Evolutionary conservation across 805 yeast species (phyloP), one percentile per base, ranked within the genome.

Genomic region (Vanderwaltozyma verrucispora): DNA sequence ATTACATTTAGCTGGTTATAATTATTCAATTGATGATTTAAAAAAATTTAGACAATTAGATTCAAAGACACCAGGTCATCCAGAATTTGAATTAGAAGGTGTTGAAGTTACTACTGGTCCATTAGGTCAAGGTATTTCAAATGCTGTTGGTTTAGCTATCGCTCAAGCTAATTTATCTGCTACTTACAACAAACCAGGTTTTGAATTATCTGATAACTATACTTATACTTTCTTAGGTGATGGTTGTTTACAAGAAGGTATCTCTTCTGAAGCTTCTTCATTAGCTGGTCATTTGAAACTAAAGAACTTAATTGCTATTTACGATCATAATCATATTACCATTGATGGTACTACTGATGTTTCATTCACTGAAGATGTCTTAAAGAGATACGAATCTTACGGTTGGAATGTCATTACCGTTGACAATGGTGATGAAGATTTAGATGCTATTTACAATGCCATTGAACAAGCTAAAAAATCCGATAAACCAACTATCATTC

Each of bases 21-120:
- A 74, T 54, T 67, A 78, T 59, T 56, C 84, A 40, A 63, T 89
- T 48, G 95, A 86, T 32, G 97, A 89, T 65, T 72, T 89, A 65
- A 80, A 87, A 72, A 64, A 72, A 45, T 92, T 92, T 71, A 82
- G 97, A 73, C 94, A 84, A 67, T 65, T 88, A 56, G 72, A 74
- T 59, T 87, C 97, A 47, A 81, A 78, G 68, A 81, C 95, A 44
- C 97, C 98, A 35, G 98, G 98, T 51, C 98, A 89, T 69, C 98
- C 98, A 40, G 98, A 89, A 71, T 74, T 68, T 44, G 94, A 83
- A 58, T 73, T 82, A 43, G 87, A 92, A 37, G 97, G 97, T 62
- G 77, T 87, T 43, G 98, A 89, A 64, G 95, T 88, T 56, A 87
- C 97, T 63, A 89, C 97, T 45, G 98, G 98, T 64, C 97, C 98